Evolutionary conservation across 306 rosid species (phyloP), one percentile per base, ranked within the genome.

Genomic region (Vachellia collinsii): DNA sequence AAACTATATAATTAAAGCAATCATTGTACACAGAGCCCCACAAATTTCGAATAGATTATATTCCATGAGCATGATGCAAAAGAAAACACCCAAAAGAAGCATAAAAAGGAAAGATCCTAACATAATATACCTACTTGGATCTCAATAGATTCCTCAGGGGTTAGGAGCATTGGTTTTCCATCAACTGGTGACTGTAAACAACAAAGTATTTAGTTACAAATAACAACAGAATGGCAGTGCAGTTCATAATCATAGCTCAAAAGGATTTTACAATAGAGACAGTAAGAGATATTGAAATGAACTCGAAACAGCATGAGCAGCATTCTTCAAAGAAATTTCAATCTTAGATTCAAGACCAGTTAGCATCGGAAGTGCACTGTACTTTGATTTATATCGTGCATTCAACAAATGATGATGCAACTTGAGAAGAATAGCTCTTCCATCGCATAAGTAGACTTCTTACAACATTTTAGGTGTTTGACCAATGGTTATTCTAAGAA

Each of bases 141-240:
- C 84, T 93, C 93, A 85, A 95, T 91, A 37, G 98, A 95, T 67
- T 95, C 99, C 88, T 93, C 98, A 20, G 98, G 99, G 65, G 99
- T 95, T 42, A 95, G 88, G 71, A 95, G 97, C 99, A 95, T 95
- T 20, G 93, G 97, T 86, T 95, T 93, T 87, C 99, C 99, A 84
- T 95, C 99, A 53, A 93, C 94, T 2, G 98, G 97, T 53, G 99
- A 95, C 98, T 95, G 88, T 70, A 80, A 42, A 80, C 48, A 22
- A n/a, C 43, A 42, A 9, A 48, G 25, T 41, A 29, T 65, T 62
- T 38, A 74, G 80, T 83, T 68, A 87, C 74, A 76, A 76, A 72
- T 44, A 75, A 77, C 63, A 68, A 66, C 70, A 76, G 29, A 75
- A 77, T 58, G 85, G 19, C 70, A 79, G 51, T 23, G 46, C 11